These are phyloP conservation scores for Smittium culicis DNA, from an alignment of 371 early-diverging fungal genomes.

Conservation along the genomic window DNA sequence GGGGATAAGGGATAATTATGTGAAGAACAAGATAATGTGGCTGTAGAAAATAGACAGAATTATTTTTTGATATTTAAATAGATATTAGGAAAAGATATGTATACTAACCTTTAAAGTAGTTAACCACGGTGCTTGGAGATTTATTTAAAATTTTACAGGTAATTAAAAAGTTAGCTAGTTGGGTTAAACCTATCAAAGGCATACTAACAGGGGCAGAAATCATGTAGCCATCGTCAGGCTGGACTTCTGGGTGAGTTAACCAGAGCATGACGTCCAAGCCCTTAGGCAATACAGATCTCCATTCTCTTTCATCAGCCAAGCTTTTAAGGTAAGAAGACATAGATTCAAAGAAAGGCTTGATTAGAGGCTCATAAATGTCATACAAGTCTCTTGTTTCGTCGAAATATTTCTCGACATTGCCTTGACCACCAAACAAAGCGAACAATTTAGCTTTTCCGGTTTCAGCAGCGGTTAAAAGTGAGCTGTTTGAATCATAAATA, in stretches of 20 bases:
- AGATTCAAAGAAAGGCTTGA: conserved; percentile 59
- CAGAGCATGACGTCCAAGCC: conserved; percentile 76
- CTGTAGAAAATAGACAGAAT: not conserved
- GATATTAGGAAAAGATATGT: not conserved
- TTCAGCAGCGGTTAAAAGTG: conserved; percentile 21
- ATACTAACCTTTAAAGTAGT: conserved; percentile 35
- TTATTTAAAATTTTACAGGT: conserved; percentile 38
- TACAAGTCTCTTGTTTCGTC: conserved; percentile 73
- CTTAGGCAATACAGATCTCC: conserved; percentile 55
- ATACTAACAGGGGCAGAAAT: conserved; percentile 72
- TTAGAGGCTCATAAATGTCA: conserved; percentile 65
- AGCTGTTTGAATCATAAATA: conserved; percentile 13
- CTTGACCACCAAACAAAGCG: conserved; percentile 93
- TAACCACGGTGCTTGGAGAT: conserved; percentile 36
- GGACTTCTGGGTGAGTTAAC: conserved; percentile 69
- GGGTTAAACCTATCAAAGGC: conserved; percentile 79
- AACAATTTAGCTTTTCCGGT: conserved; percentile 35
- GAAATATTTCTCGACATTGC: conserved; percentile 89
- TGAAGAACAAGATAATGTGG: not conserved
- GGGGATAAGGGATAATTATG: no score
- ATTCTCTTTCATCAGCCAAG: conserved; percentile 55
- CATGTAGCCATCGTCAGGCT: conserved; percentile 70
- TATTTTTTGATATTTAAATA: not conserved
- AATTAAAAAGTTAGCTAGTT: conserved; percentile 43
- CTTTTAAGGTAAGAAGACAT: conserved; percentile 55